Base-by-base conservation (phyloP, 2,329 filamentous ascomycete genomes). In the Trichoderma semiorbis region DNA sequence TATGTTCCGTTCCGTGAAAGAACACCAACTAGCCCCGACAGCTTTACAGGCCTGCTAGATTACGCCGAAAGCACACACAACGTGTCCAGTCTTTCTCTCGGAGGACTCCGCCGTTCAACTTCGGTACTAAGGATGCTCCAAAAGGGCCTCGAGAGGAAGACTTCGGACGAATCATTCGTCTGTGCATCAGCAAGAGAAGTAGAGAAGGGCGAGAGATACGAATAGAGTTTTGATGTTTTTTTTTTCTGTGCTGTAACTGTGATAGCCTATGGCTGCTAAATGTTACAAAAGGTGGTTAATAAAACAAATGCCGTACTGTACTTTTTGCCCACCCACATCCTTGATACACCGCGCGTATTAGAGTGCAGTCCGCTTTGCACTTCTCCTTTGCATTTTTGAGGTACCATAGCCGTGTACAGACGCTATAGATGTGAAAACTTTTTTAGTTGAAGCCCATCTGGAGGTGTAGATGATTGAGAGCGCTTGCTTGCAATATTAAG, bases 101-200 rank as follows among this genome's bases (percentile, higher is more conserved):
- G 34, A 18, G 53, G 34, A 1, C 62, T n/a, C 12, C 30, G 26
- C 16, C 34, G 60, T 30, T 26, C 65, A 7, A n/a, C 57, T 21
- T 64, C 67, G 16, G 39, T 58, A 3, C n/a, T 65, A 21, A 61
- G 50, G 24, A 60, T 32, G 66, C 10, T 72, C n/a, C 61, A 62
- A 30, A 62, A 43, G 21, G 60, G 71, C 39, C 39, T 62, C 26
- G 55, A 66, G 26, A 53, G 53, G 7, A 63, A 67, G 16, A 57
- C 47, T 11, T 76, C 75, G 8, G 72, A 75, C n/a, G 60, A 63
- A 18, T 76, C 75, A 7, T 75, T 74, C 39, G 73, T 75, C 28
- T 75, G 75, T 34, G 32, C 43, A 28, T 60, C 69, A 24, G 74
- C 75, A 50, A 53, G 70, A n/a, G 64, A 70, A 34, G 63, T 74